These are phyloP conservation scores for Russula olivacea DNA, from an alignment of 768 basidiomycete species.

Conservation along the genomic window DNA sequence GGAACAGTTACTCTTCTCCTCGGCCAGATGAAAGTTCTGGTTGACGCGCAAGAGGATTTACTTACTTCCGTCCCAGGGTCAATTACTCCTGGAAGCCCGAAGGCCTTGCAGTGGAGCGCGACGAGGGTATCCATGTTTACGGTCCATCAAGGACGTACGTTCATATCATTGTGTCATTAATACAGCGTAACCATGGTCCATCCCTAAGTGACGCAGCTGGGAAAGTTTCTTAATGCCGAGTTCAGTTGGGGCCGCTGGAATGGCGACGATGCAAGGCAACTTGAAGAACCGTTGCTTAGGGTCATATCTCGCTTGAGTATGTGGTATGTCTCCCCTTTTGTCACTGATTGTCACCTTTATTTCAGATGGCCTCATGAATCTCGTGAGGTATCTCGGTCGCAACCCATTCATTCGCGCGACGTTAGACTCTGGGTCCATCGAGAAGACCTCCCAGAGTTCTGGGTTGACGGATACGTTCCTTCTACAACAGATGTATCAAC, in stretches of 20 bases:
- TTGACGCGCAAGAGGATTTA: slow-evolving; percentile 35
- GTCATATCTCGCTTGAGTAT: slow-evolving; percentile 36
- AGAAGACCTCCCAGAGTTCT: slow-evolving; percentile 15
- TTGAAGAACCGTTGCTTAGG: slow-evolving; percentile 34
- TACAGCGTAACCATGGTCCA: neutral
- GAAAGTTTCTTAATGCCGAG: slow-evolving; percentile 38
- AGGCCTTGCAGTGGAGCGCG: slow-evolving; percentile 26
- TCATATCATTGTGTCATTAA: neutral
- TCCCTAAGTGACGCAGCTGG: slow-evolving; percentile 32
- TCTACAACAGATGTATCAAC: slow-evolving; percentile 32
- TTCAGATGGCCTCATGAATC: slow-evolving; percentile 34
- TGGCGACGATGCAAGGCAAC: slow-evolving; percentile 37
- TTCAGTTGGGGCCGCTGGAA: slow-evolving; percentile 45
- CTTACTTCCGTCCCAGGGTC: slow-evolving; percentile 26
- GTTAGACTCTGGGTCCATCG: slow-evolving; percentile 9
- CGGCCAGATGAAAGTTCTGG: slow-evolving; percentile 28
- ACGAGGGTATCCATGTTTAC: slow-evolving; percentile 27
- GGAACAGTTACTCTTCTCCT: slow-evolving; percentile 31
- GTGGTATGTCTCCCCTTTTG: slow-evolving; percentile 8
- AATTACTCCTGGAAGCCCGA: slow-evolving; percentile 26
- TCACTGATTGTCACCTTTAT: slow-evolving; percentile 3
- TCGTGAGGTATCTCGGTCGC: slow-evolving; percentile 30
- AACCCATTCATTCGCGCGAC: slow-evolving; percentile 8
- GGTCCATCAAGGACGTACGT: slow-evolving; percentile 31
- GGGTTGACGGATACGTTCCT: slow-evolving; percentile 34